phyloP scores from a whole-genome alignment of 2,329 filamentous ascomycete species.

The Fusarium sterilihyphosum region DNA sequence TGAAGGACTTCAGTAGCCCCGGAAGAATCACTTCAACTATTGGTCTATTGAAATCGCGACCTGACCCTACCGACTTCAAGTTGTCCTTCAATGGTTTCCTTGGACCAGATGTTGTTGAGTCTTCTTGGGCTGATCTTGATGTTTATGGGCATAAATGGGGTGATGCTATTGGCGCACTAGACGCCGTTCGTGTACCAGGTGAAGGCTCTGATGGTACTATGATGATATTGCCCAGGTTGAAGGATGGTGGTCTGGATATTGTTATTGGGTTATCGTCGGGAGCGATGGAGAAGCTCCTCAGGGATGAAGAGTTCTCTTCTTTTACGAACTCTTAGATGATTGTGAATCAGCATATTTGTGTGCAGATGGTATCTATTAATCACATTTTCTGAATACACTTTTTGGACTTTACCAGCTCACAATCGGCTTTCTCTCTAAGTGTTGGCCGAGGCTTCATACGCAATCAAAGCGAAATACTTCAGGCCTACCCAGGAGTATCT shows the following conservation, averaged over 20 bases:
- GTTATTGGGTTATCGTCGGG: not conserved
- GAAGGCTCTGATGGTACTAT: not conserved
- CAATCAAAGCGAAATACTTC: not conserved
- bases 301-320: not conserved
- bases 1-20: not conserved
- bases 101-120: not conserved
- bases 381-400: too few relatives aligned
- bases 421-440: too few relatives aligned
- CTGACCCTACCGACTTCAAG: not conserved
- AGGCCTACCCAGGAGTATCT: not conserved
- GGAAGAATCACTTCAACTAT: not conserved
- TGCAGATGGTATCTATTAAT: too few relatives aligned
- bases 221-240: not conserved
- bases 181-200: not conserved
- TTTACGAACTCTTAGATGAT: not conserved
- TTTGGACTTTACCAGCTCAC: too few relatives aligned
- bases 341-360: not conserved
- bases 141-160: not conserved
- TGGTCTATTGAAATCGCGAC: not conserved
- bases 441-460: not conserved
- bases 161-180: not conserved
- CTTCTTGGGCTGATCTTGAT: not conserved
- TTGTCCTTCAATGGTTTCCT: not conserved
- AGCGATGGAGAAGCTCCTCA: not conserved
- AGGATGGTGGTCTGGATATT: not conserved